Conservation (phyloP, 2,329 filamentous ascomycete genomes). For the Monilinia aucupariae region DNA sequence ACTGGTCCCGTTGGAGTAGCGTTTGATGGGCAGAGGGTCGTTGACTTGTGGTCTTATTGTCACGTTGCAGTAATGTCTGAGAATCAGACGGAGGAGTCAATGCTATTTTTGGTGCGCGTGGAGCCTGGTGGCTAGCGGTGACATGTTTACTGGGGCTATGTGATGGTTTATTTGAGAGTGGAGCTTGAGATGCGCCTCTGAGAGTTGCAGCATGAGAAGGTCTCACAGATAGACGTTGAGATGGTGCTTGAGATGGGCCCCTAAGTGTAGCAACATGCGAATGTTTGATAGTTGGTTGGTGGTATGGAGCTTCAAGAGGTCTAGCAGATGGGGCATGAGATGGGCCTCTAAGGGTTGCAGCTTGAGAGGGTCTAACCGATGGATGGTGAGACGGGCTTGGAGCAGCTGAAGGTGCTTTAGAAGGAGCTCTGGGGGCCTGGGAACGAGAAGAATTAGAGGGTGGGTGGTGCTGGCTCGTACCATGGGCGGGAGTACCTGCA, state of each 20-base stretch:
- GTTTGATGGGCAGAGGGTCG: background rate
- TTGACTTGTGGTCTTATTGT: background rate
- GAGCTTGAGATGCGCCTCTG: background rate
- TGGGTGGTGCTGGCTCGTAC: background rate
- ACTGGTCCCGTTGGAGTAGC: background rate
- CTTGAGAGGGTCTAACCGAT: background rate
- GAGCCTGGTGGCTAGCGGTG: background rate
- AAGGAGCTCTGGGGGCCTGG: background rate
- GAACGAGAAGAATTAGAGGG: background rate
- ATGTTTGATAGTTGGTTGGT: background rate
- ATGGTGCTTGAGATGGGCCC: background rate
- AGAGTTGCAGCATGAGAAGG: background rate
- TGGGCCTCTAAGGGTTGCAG: background rate
- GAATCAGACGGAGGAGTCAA: background rate
- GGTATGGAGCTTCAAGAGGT: background rate
- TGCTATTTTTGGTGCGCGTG: background rate
- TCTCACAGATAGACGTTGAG: background rate
- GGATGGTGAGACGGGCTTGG: background rate
- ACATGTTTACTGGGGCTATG: background rate
- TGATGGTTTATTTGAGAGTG: background rate
- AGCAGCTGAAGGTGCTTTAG: background rate
- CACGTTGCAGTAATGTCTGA: background rate
- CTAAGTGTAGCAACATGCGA: background rate
- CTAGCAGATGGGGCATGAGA: background rate
- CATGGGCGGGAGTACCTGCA: background rate